Conservation (phyloP, 768 basidiomycete species). For the Sistotremastrum niveocremeum region DNA sequence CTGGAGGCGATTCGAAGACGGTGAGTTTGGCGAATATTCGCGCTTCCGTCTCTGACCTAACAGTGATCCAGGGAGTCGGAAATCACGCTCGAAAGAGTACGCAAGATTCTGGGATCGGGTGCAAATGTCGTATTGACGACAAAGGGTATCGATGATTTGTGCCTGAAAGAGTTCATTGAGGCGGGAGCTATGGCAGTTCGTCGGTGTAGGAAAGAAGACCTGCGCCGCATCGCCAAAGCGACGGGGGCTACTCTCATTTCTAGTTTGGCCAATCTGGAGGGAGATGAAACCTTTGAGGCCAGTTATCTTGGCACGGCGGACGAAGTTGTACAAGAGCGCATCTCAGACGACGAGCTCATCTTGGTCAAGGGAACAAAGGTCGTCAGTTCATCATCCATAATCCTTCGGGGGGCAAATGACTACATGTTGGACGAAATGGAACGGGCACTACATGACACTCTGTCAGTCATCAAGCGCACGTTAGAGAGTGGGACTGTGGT, state of each 20-base stretch:
- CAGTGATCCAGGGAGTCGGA: constrained; percentile 65
- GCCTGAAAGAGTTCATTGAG: constrained; percentile 97
- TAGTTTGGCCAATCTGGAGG: constrained; percentile 89
- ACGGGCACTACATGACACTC: constrained; percentile 82
- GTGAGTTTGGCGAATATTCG: constrained; percentile 26
- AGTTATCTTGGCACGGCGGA: constrained; percentile 85
- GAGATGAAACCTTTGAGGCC: constrained; percentile 94
- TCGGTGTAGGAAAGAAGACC: constrained; percentile 93
- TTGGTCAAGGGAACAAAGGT: constrained; percentile 96
- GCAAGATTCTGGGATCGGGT: constrained; percentile 90
- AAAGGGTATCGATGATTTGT: constrained; percentile 97
- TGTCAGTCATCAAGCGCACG: constrained; percentile 93
- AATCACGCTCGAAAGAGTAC: constrained; percentile 88
- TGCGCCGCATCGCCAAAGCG: constrained; percentile 91
- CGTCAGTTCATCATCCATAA: constrained; percentile 84
- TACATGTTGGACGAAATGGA: constrained; percentile 99
- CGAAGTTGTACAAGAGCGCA: constrained; percentile 92
- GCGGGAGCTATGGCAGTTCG: constrained; percentile 98
- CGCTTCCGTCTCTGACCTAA: constrained; percentile 1
- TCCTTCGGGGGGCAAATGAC: constrained; percentile 94
- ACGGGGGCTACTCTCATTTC: constrained; percentile 91
- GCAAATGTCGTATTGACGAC: constrained; percentile 97
- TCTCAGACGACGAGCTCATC: constrained; percentile 97
- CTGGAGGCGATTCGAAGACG: constrained; percentile 91
- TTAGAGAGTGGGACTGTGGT: constrained; percentile 93